Conservation (phyloP, 805 yeast species). For the Candida boleticola region DNA sequence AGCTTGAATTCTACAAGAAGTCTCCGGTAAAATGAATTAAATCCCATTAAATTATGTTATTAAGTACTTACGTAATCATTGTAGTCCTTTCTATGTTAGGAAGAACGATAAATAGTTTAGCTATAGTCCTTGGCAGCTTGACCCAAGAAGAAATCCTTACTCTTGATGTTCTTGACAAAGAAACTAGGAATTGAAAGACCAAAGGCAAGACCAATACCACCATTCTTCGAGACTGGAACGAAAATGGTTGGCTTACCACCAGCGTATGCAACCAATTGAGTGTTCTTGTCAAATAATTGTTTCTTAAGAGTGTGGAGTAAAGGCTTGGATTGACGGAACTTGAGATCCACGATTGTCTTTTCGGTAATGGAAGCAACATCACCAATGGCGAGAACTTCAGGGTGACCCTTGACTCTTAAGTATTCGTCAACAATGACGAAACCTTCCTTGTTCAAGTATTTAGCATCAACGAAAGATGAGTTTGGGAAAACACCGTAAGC, state of each 20-base stretch:
- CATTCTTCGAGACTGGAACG: slow-evolving; percentile 32
- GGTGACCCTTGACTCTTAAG: slow-evolving; percentile 21
- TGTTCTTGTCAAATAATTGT: slow-evolving; percentile 11
- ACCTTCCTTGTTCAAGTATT: slow-evolving; percentile 24
- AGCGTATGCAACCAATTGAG: slow-evolving; percentile 12
- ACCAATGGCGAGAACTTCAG: slow-evolving; percentile 33
- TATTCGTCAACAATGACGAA: slow-evolving; percentile 26
- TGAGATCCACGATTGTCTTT: slow-evolving; percentile 25
- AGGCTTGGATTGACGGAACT: slow-evolving; percentile 17
- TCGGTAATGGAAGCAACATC: slow-evolving; percentile 27
- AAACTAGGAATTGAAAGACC: slow-evolving; percentile 30
- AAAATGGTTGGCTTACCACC: slow-evolving; percentile 13
- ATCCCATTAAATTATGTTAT: too few species aligned
- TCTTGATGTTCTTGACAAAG: slow-evolving; percentile 23
- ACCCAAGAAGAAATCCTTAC: slow-evolving; percentile 26
- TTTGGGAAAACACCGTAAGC: slow-evolving; percentile 28
- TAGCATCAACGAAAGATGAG: slow-evolving; percentile 25
- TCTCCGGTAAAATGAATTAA: too few species aligned
- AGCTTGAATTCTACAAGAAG: too few species aligned
- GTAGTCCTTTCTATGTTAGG: too few species aligned
- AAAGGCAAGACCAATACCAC: slow-evolving; percentile 34
- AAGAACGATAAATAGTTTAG: too few species aligned
- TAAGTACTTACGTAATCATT: too few species aligned
- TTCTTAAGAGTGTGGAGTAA: slow-evolving; percentile 13
- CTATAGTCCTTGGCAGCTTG: slow-evolving; percentile 16